A percentile compares a stretch with the other conserved stretches of the same genome.
Conservation (phyloP, 805 yeast genomes). For the Kodamaea sagamina region DNA sequence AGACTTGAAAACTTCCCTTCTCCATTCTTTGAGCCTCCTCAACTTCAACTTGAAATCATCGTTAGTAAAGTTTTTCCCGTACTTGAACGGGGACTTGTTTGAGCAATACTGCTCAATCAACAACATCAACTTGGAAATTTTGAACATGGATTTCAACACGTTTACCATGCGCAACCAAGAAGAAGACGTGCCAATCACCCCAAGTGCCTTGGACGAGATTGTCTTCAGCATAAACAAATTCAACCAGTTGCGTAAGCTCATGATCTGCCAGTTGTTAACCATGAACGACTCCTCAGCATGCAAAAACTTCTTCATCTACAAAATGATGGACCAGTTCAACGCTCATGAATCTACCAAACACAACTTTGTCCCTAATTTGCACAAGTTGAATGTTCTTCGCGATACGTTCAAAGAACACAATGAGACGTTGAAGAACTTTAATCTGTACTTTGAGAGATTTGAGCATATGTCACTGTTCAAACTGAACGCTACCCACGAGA, state of each 20-base stretch:
- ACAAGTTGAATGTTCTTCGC: conserved; percentile 22
- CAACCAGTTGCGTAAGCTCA: conserved; percentile 38
- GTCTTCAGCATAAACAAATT: conserved; percentile 26
- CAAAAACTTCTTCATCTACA: conserved; percentile 34
- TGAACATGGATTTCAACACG: conserved; percentile 13
- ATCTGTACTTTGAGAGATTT: conserved; percentile 30
- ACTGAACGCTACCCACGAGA: conserved; percentile 12
- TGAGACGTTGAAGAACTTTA: conserved; percentile 23
- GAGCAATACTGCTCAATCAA: conserved; percentile 45
- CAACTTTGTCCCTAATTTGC: conserved; percentile 13
- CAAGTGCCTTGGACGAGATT: conserved; percentile 11
- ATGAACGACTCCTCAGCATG: conserved; percentile 30
- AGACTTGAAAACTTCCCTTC: conserved; percentile 21
- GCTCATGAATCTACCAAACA: neutral
- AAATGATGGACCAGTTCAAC: conserved; percentile 25
- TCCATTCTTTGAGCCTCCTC: conserved; percentile 30
- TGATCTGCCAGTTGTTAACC: conserved; percentile 41
- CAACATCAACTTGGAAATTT: conserved; percentile 28
- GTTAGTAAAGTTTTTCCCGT: conserved; percentile 31
- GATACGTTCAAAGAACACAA: conserved; percentile 27
- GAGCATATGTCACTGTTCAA: conserved; percentile 13
- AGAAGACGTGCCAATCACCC: conserved; percentile 10
- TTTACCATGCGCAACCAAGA: conserved; percentile 12
- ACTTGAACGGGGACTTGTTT: conserved; percentile 37
- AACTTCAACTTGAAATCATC: conserved; percentile 31